Base-by-base conservation (phyloP, 495 filamentous ascomycete species). In the Penicillium riverlandense region DNA sequence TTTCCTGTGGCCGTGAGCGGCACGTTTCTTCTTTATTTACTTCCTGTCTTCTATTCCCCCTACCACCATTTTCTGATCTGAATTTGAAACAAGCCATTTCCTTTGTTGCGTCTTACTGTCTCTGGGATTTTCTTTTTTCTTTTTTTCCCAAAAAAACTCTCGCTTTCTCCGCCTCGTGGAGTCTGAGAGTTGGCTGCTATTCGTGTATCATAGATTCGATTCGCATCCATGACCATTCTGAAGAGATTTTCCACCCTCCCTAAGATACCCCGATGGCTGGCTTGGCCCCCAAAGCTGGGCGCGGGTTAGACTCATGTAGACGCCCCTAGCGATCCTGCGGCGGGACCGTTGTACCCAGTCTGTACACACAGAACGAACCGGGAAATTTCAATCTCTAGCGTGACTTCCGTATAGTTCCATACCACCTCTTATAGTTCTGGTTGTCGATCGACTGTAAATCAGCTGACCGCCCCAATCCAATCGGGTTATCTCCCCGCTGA, bases 191-290 rank as follows among this genome's bases (percentile, higher is more conserved):
- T 43, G 48, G 47, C 51, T 61, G 57, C 54, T 49, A 55, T 60
- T 60, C 57, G 51, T 61, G 57, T 61, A 61, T 61, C 57, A 61
- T 61, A 61, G 51, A 55, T 61, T 61, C 52, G 51, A 54, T 52
- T 52, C 40, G 57, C 57, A 53, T 59, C 53, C 55, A 60, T 53
- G 52, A 50, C 47, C 46, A 57, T 55, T 55, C 50, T 45, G 52
- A 53, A 56, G 38, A 11, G 22, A 34, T 14, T 34, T 38, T 39
- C 28, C 15, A 16, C 22, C 22, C 22, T 4, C 22, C 22, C 22
- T 6, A 4, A 22, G 22, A 22, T 22, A 22, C 2, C 22, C 22
- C 22, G 22, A 22, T 4, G 0, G 22, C 22, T 22, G 22, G 22
- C 22, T 22, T 22, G 22, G 22, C 22, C 22, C 22, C 22, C 22